Evolutionary conservation across 371 early-diverging fungal genomes (phyloP), one percentile per base, ranked within the genome.

Genomic region (Lichtheimia hyalospora): DNA sequence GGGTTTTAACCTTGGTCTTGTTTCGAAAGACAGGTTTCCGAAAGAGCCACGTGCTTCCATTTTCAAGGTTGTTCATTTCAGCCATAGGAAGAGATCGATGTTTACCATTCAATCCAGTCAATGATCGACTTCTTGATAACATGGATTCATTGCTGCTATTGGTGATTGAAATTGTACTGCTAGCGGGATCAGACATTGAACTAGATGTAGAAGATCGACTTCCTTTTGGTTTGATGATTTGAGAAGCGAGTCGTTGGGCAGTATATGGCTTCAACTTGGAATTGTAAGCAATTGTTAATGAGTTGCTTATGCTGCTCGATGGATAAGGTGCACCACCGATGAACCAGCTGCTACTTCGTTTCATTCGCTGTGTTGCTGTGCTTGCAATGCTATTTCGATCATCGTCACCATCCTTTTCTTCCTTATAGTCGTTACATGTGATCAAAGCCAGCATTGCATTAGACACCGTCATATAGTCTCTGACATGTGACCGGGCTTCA

Each of bases 241-340:
- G 56, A 23, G 13, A 55, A 27, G 24, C 40, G 16, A 75, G 34
- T 24, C 72, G 73, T 20, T 64, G 34, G 18, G 73, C 54, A 14
- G 69, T 70, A 52, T 75, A 75, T 0, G 76, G 76, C 49, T 75
- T 75, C 20, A 75, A 51, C 49, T 66, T 70, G 7, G 67, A 65
- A 46, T 73, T 64, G 1, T 67, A 68, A 5, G 75, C 75, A 39
- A 16, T 63, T 50, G 15, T 20, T 6, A 20, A 53, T 25, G 49
- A 60, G 15, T 46, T 57, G 57, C 63, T 53, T 10, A 64, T 53
- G 51, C 52, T 50, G 43, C 57, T 58, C 3, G 25, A 42, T 5
- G 52, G 65, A 16, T 58, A 61, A 24, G 64, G 43, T 5, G 60
- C 50, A 39, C 54, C 49, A 20, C 64, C 59, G 27, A 69, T 60